Base-by-base conservation (phyloP, 1,139 yeast genomes). In the Candida sanyaensis region DNA sequence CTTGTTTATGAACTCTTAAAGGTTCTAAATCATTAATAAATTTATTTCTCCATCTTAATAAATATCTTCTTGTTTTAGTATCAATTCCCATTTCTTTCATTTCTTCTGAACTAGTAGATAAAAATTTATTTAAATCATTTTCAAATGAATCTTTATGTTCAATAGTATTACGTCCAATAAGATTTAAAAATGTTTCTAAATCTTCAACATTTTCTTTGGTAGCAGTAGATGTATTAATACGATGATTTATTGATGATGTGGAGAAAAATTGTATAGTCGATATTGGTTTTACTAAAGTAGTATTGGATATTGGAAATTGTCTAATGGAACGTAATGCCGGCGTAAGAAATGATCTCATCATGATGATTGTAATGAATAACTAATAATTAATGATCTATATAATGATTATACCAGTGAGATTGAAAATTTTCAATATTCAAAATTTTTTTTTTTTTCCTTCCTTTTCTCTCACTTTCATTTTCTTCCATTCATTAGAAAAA, bases 81-180 rank as follows among this genome's bases (percentile, higher is more conserved):
- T 89, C 95, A 42, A 92, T 75, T n/a, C 97, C 98, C 66, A 83
- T 76, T 46, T 80, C 81, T 64, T 89, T 90, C 81, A 92, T 72
- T 37, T 74, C 71, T 48, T 66, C 63, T 3, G 91, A 78, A 12
- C 77, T 63, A 52, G 85, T 75, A 24, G 65, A 65, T 65, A 89
- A 83, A 52, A 92, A 78, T 57, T 80, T 77, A 32, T 81, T 76
- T 87, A 96, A 88, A 52, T 83, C 77, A 41, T 78, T 78, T 60
- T 88, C 96, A 61, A 89, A 92, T 5, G 78, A 65, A 43, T 86
- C 95, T 10, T 75, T 71, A 59, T 84, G 84, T 60, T 91, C 96
- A 23, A 70, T 60, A 53, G 84, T 71, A 52, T 81, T 78, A 56
- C 97, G 84, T 2, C 98, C 98, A 52, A 92, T 91, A 55, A 78